Conservation (phyloP, 768 basidiomycete species). For the Megacollybia marginata region DNA sequence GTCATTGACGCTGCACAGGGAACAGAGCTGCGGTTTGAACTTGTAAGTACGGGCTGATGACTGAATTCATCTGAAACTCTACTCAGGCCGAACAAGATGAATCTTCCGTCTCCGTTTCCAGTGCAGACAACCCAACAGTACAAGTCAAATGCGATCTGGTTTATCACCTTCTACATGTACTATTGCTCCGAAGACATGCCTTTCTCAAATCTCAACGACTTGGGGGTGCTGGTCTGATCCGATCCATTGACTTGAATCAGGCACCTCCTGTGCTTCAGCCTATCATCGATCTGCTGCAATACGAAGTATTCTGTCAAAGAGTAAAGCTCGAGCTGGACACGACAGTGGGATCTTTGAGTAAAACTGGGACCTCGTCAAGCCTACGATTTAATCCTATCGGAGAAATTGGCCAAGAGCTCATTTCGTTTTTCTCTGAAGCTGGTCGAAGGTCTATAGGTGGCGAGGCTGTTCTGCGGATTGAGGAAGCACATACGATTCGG, state of each 20-base stretch:
- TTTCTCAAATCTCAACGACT: constrained; percentile 35
- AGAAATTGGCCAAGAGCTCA: constrained; percentile 55
- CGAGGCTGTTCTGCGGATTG: constrained; percentile 66
- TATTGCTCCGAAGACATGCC: constrained; percentile 57
- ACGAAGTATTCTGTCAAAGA: constrained; percentile 63
- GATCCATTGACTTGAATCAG: constrained; percentile 8
- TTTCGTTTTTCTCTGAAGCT: constrained; percentile 38
- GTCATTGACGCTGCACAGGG: constrained; percentile 71
- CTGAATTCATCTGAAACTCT: background rate
- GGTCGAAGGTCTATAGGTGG: constrained; percentile 47
- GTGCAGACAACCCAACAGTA: constrained; percentile 10
- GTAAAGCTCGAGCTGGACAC: constrained; percentile 51
- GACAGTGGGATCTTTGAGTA: constrained; percentile 38
- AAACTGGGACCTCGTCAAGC: constrained; percentile 46
- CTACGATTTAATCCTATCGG: constrained; percentile 60
- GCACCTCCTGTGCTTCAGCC: constrained; percentile 60
- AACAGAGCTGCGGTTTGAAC: constrained; percentile 62
- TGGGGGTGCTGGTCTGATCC: constrained; percentile 17
- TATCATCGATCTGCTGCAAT: constrained; percentile 74
- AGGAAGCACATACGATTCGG: constrained; percentile 64
- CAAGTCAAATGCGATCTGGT: constrained; percentile 57
- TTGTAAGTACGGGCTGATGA: constrained; percentile 33
- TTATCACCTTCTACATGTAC: constrained; percentile 52
- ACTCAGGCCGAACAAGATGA: constrained; percentile 26
- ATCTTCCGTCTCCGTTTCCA: constrained; percentile 7